Evolutionary conservation across 352 stramenopile genomes (phyloP), one percentile per base, ranked within the genome.

Genomic region (Stephanocyclus meneghinianus): DNA sequence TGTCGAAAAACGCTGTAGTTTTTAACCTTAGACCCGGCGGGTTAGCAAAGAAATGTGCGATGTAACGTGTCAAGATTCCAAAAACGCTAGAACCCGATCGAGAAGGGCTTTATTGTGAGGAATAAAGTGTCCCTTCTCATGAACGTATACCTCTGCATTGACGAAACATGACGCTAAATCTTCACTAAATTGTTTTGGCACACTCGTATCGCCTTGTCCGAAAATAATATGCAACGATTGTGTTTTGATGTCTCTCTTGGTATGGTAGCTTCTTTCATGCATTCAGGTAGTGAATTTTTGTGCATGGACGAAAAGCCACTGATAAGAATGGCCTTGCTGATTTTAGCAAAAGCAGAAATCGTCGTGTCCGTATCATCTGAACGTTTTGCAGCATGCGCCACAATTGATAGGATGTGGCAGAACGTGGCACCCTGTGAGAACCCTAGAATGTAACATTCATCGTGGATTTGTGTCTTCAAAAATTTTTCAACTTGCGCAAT

Each of bases 381-480:
- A 32, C 29, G 21, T 2, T 32, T 21, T 48, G 55, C 48, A 56
- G 3, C 1, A n/a, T 35, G 66, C 15, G 66, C 71, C n/a, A 84
- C n/a, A 4, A 69, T 61, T 13, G 80, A 74, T 0, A 87, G 42
- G 32, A 84, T 76, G 63, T 87, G 80, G 13, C 56, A 68, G 2
- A 87, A 72, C n/a, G 81, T 74, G 16, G 66, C 80, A 51, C 80
- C 80, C 47, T 87, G 80, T 1, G 76, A 84, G 61, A 87, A 87
- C 21, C 80, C 80, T 6, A 87, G 37, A 48, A 84, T n/a, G 16
- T 18, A 30, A 30, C 44, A 64, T 0, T 60, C 15, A 30, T 76
- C 59, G 9, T 42, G n/a, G 11, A 18, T 37, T 5, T 53, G 35
- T 47, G 21, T 73, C 10, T 15, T 47, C 21, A 67, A 35, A 44